Evolutionary conservation across 2,329 filamentous ascomycete genomes (phyloP), one percentile per base, ranked within the genome.

Genomic region (Salinomyces thailandicus): DNA sequence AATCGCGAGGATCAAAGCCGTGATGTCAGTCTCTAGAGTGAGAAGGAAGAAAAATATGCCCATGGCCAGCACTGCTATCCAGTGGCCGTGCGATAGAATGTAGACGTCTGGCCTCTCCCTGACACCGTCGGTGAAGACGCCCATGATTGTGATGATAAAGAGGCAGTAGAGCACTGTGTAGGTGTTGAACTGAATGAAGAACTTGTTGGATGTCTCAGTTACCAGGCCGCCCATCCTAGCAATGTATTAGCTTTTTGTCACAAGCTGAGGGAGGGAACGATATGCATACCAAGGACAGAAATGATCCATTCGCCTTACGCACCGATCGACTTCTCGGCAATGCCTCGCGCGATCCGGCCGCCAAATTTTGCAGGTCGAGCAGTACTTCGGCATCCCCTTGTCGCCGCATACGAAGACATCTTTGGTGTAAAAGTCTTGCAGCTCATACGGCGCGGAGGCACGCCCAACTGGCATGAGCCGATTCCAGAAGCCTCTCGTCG

Each of bases 211-310:
- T 1, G 45, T 33, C 57, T 95, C 87, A 0, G 78, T 81, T 8
- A 98, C 79, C 46, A 94, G 82, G 15, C 89, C 91, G 3, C 89
- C 89, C n/a, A 93, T 76, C 35, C 78, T 96, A 0, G 89, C 87
- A 91, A 55, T 96, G 89, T 45, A 96, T 91, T 81, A 95, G 91
- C 52, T 91, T 89, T 28, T 73, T 66, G 15, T 93, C 15, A 14
- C 28, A 24, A n/a, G n/a, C n/a, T n/a, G n/a, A n/a, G n/a, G n/a
- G 22, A 26, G 8, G 22, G 8, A 8, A 26, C 8, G 8, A 26
- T 8, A 26, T 26, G 22, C 22, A 26, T n/a, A 8, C 8, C 22
- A 26, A 26, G 22, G 22, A 8, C 8, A n/a, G n/a, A 26, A 8
- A n/a, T 26, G 8, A 14, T 24, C 20, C 20, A 24, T 24, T 7